Evolutionary conservation across 2,329 filamentous ascomycete species (phyloP), one percentile per base, ranked within the genome.

Genomic region (Trichophyton simii): DNA sequence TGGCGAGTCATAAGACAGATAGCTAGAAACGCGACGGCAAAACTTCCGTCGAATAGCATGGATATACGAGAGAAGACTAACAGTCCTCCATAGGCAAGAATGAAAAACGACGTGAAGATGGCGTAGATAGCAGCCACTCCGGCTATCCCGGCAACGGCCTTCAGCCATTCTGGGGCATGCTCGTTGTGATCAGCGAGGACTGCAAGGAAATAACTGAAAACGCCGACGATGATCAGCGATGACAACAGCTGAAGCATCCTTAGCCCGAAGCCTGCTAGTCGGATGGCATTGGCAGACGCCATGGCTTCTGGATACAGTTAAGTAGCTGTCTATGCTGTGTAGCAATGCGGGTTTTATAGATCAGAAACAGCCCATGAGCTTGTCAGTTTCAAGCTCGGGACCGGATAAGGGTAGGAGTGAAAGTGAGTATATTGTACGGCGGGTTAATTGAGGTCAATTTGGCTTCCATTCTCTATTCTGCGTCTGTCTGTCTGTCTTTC

Each of bases 141-240:
- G 0, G 88, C 82, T 63, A 96, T 85, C 65, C 89, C 89, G 69
- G 86, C 85, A 61, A 94, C 88, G 31, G 88, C 89, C 61, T 86
- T 85, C 63, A 87, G 76, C 76, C 82, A 86, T 66, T 74, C 83
- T 18, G 81, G 78, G 66, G 91, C 91, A 62, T 69, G 62, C 13
- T 86, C 73, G 66, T 84, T 68, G 74, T 89, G 83, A 68, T 86
- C 83, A 64, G 82, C 72, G 13, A 91, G 82, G 7, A 87, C 82
- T 7, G 87, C 84, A 58, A 96, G 83, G 80, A 91, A 95, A 80
- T 95, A 96, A 58, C 85, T 86, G 79, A 87, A 91, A 69, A 94
- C 82, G 66, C 82, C 87, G 64, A 96, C 82, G 64, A 92, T 82
- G 66, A 95, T 80, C 63, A 81, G 84, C 7, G 87, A 80, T 72